Base-by-base conservation (phyloP, 805 yeast species). In the Ogataea ramenticola region DNA sequence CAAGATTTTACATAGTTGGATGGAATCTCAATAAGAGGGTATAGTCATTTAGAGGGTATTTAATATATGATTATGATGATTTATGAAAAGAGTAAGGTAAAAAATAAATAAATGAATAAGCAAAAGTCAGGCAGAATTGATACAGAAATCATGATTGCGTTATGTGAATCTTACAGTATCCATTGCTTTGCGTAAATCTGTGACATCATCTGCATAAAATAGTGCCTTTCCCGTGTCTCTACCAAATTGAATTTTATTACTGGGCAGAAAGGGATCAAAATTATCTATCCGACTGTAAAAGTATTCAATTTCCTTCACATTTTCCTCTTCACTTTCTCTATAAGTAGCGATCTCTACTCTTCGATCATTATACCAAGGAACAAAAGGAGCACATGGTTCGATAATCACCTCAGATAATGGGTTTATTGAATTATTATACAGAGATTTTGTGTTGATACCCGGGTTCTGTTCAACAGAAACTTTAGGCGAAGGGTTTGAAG, bases 391-490 rank as follows among this genome's bases (percentile, higher is more conserved):
- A 47, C 80, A 71, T 0, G 82, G 75, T 49, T 78, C 82, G 43
- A 79, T 71, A 54, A 78, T 83, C 29, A 77, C 71, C 45, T 74
- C 73, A 0, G 77, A 69, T 27, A 77, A 55, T 3, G 74, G 74
- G 39, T 59, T 59, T 26, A 49, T 34, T 16, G 41, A 19, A 14
- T 9, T 30, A 43, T 19, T 40, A 24, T 24, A 24, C 19, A 24
- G 10, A 4, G 29, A 19, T n/a, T 15, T 36, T 36, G 39, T n/a
- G n/a, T n/a, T n/a, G n/a, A n/a, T n/a, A n/a, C n/a, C n/a, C n/a
- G n/a, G n/a, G n/a, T n/a, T n/a, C n/a, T n/a, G n/a, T n/a, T n/a
- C n/a, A n/a, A n/a, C n/a, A n/a, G n/a, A n/a, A n/a, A n/a, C n/a
- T n/a, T n/a, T n/a, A n/a, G n/a, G n/a, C n/a, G n/a, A n/a, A n/a